Evolutionary conservation across 73 alveolate species (phyloP), one percentile per base, ranked within the genome.

Genomic region (Paramecium bursaria): DNA sequence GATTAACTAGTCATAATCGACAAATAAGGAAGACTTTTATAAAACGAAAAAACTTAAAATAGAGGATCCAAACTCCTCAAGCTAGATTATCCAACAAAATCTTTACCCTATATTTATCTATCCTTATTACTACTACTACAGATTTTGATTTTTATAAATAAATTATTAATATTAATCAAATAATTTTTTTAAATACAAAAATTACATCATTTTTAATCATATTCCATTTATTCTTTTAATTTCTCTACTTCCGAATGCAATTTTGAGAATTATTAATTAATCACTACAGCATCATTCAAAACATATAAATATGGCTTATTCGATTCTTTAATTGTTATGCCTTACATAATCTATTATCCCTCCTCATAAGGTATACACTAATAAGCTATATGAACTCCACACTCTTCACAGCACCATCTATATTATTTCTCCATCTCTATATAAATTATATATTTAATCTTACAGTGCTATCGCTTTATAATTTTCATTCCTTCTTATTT

Each of bases 221-320:
- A 67, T 67, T 67, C 82, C 55, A 67, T 35, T 67, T 67, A 21
- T 39, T 67, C 82, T 67, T 67, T 67, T 11, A 67, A 25, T 67
- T 67, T 39, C 17, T 53, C 54, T 11, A 67, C 35, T 67, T 67
- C 82, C 19, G 33, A 17, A 67, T 67, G 82, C 1, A 67, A 44
- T 67, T 67, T 67, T 35, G 79, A 67, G 44, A 67, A 67, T 42
- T 67, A 17, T 42, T 67, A 67, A 39, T 67, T 67, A 25, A 67
- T n/a, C 23, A 67, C 60, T 13, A 67, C 44, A 10, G 82, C 82
- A 67, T 67, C 82, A 67, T 67, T 67, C 21, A 67, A 21, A 3
- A 67, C 55, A 15, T 39, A 39, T 4, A 67, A 57, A 67, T 67
- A 67, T 0, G 60, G 82, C 14, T 67, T 67, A 67, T 67, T 67